Conservation (phyloP, 805 yeast genomes). For the Lachancea fermentati region DNA sequence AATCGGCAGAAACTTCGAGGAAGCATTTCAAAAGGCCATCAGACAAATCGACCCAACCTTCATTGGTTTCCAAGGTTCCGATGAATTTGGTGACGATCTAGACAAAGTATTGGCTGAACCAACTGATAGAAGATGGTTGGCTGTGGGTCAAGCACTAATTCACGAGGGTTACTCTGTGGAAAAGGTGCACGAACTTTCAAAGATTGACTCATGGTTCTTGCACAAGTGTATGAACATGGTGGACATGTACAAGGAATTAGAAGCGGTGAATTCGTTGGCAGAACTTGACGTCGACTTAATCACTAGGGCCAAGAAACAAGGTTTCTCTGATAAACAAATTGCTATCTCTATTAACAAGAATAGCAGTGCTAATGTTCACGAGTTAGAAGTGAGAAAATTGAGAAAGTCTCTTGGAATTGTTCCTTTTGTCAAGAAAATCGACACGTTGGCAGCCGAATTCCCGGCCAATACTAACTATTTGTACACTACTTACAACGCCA, state of each 20-base stretch:
- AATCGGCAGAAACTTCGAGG: constrained; percentile 96
- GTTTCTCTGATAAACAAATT: constrained; percentile 93
- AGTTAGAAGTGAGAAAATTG: constrained; percentile 73
- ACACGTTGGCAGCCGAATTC: constrained; percentile 97
- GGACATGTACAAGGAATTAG: constrained; percentile 76
- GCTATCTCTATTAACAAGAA: constrained; percentile 61
- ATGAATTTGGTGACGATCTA: constrained; percentile 61
- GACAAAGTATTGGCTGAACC: constrained; percentile 78
- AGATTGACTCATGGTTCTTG: constrained; percentile 94
- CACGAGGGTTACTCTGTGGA: constrained; percentile 91
- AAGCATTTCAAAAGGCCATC: constrained; percentile 94
- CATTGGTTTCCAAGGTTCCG: constrained; percentile 86
- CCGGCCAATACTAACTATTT: constrained; percentile 95
- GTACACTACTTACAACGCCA: constrained; percentile 93
- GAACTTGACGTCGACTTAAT: constrained; percentile 64
- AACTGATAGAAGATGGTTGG: constrained; percentile 95
- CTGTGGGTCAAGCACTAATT: constrained; percentile 93
- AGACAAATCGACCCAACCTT: constrained; percentile 92
- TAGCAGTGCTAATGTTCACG: constrained; percentile 37
- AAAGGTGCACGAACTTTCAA: constrained; percentile 82
- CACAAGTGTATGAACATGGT: constrained; percentile 91
- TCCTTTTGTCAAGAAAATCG: constrained; percentile 95
- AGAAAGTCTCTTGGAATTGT: constrained; percentile 75
- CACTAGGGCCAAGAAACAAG: constrained; percentile 81
- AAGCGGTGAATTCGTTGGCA: constrained; percentile 51